Percentiles rank a stretch among this genome's conserved stretches.
These are phyloP conservation scores for Symbiodinium natans DNA, from an alignment of 73 alveolate genomes.

Conservation along the genomic window DNA sequence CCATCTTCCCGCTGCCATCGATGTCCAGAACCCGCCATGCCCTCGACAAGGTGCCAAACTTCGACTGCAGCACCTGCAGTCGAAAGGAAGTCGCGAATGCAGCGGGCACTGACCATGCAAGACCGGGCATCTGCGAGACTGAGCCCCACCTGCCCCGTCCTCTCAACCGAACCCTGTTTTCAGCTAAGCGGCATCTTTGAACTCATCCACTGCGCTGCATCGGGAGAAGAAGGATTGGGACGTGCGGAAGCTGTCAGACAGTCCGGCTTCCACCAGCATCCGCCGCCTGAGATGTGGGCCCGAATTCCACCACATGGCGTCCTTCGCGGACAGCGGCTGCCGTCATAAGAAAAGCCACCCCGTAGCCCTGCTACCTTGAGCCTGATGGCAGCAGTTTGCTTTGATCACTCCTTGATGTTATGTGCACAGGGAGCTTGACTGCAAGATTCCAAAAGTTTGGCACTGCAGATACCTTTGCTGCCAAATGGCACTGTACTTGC, in stretches of 20 bases:
- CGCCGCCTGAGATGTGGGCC: constrained; percentile 92
- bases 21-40: constrained; percentile 88
- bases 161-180: background rate
- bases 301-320: constrained; percentile 88
- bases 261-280: constrained; percentile 46
- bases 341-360: constrained; percentile 7
- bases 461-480: background rate
- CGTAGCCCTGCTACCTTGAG: constrained; percentile 15
- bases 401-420: too few relatives aligned
- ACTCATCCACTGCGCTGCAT: constrained; percentile 77
- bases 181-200: constrained; percentile 42
- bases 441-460: background rate
- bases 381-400: background rate
- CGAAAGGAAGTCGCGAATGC: background rate
- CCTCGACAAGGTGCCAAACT: constrained; percentile 71
- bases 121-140: background rate
- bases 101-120: background rate
- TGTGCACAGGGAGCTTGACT: background rate
- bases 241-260: constrained; percentile 9
- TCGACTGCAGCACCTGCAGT: constrained; percentile 37
- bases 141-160: background rate
- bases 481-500: constrained; percentile 46
- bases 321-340: background rate
- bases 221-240: constrained; percentile 49
- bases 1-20: constrained; percentile 91